Base-by-base conservation (phyloP, 352 stramenopile species). In the Chrysophaeum taylorii region DNA sequence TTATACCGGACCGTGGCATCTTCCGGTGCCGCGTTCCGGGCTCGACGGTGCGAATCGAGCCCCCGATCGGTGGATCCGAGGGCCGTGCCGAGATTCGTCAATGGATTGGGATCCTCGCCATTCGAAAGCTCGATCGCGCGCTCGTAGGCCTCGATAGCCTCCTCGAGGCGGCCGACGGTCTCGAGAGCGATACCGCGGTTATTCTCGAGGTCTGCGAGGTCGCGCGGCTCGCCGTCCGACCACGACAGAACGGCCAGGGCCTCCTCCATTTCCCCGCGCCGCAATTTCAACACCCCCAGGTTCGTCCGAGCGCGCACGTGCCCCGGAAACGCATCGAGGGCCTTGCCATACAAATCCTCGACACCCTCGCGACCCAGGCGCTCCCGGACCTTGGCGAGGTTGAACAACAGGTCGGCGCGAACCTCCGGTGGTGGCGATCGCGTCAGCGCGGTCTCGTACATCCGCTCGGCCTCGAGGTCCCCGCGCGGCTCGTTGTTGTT, bases 131-230 rank as follows among this genome's bases (percentile, higher is more conserved):
- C 15, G 27, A 66, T 43, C 33, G 9, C 57, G 31, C 16, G 1
- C 31, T 66, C 33, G 57, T 66, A 66, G 57, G 33, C 31, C 4
- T 16, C 33, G 2, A 45, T 27, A 36, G 57, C 57, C 21, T 66
- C 57, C 2, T 16, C 57, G 33, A 16, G 15, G 9, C 27, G 33
- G 25, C 4, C 57, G 18, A 2, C 35, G 35, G 41, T 31, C 57
- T 66, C 57, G 33, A 66, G 9, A 18, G 57, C 57, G 57, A 66
- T 35, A 36, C 57, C 57, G 33, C 41, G 57, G 57, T 66, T 66
- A 16, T 23, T 42, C 33, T 1, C 7, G 57, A 66, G 57, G 5
- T 66, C 57, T n/a, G 33, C 57, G 57, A 2, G 1, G 50, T 31
- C 50, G 15, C n/a, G n/a, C n/a, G 5, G 25, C 57, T 42, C 57